phyloP scores from a whole-genome alignment of 2,329 filamentous ascomycete genomes.

The Dactylonectria estremocensis region DNA sequence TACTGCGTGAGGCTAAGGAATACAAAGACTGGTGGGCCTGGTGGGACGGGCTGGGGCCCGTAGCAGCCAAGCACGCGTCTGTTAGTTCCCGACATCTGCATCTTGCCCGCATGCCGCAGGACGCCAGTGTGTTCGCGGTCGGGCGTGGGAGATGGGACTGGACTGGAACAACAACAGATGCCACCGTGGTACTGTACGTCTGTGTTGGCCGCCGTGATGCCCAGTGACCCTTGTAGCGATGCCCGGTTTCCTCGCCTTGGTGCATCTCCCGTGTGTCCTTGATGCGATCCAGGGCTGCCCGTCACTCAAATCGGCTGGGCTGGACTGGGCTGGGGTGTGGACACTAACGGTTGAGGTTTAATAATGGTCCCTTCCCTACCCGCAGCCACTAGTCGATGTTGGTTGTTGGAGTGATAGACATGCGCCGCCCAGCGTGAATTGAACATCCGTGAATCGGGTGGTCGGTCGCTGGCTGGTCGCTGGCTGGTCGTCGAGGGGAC shows the following conservation, averaged over 20 bases:
- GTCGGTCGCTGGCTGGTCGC: background rate
- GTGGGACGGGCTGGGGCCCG: slow-evolving; percentile 34
- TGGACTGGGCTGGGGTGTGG: background rate
- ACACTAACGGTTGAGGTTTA: slow-evolving; percentile 1
- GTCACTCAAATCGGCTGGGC: slow-evolving; percentile 9
- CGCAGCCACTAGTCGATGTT: slow-evolving; percentile 23
- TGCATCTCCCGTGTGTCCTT: background rate
- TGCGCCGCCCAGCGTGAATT: slow-evolving; percentile 9
- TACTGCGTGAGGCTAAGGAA: slow-evolving; percentile 46
- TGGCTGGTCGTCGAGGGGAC: slow-evolving; percentile 21
- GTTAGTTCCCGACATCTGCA: slow-evolving; percentile 35
- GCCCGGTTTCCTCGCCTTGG: slow-evolving; percentile 23
- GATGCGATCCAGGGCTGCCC: slow-evolving; percentile 6
- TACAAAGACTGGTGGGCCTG: slow-evolving; percentile 35
- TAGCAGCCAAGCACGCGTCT: slow-evolving; percentile 17
- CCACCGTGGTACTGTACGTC: slow-evolving; percentile 40
- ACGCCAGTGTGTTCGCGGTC: slow-evolving; percentile 26
- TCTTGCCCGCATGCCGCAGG: slow-evolving; percentile 29
- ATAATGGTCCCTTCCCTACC: slow-evolving; percentile 21
- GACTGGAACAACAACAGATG: slow-evolving; percentile 1
- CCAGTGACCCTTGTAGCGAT: slow-evolving; percentile 53
- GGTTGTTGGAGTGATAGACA: slow-evolving; percentile 29
- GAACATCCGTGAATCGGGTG: background rate
- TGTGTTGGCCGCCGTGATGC: slow-evolving; percentile 54
- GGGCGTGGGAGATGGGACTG: background rate